phyloP scores from a whole-genome alignment of 1,139 yeast genomes.

The Candida pseudocylindracea region DNA sequence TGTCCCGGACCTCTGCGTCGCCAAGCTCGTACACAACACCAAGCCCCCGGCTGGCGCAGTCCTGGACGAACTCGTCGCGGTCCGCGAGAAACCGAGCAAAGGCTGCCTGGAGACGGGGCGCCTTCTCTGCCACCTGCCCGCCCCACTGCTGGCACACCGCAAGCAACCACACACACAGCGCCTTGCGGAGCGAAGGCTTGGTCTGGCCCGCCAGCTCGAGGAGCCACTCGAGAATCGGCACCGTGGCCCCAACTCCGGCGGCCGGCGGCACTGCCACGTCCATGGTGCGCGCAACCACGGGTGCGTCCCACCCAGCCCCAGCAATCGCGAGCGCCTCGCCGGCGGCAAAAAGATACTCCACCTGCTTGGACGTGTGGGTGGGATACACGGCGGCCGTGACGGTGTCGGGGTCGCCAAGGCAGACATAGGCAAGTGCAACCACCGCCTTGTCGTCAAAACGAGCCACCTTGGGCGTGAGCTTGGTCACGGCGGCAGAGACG shows the following conservation, averaged over 20 bases:
- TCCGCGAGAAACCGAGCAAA: conserved; percentile 63
- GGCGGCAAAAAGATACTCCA: conserved; percentile 50
- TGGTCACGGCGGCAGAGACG: conserved; percentile 2
- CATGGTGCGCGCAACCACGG: neutral
- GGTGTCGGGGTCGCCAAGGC: conserved; percentile 14
- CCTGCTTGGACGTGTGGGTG: conserved; percentile 43
- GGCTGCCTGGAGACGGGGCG: conserved; percentile 6
- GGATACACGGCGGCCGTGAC: conserved; percentile 19
- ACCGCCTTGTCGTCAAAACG: conserved; percentile 41
- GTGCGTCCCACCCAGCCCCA: conserved; percentile 45
- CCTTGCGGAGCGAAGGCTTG: conserved; percentile 52
- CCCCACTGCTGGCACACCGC: conserved; percentile 62
- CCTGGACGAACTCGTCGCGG: conserved; percentile 70
- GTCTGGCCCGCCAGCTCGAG: conserved; percentile 34
- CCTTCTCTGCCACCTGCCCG: conserved; percentile 6
- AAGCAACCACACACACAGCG: conserved; percentile 72
- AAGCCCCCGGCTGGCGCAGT: conserved; percentile 78
- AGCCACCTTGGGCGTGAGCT: conserved; percentile 19
- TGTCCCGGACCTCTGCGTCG: conserved; percentile 41
- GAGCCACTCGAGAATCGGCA: conserved; percentile 18
- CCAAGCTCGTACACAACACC: conserved; percentile 69
- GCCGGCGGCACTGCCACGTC: too few relatives aligned
- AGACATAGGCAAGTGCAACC: conserved; percentile 27
- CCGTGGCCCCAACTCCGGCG: too few relatives aligned
- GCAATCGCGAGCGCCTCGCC: conserved; percentile 70